phyloP scores from a whole-genome alignment of 176 grass and related monocot genomes.

The Tillandsia fasciculata region DNA sequence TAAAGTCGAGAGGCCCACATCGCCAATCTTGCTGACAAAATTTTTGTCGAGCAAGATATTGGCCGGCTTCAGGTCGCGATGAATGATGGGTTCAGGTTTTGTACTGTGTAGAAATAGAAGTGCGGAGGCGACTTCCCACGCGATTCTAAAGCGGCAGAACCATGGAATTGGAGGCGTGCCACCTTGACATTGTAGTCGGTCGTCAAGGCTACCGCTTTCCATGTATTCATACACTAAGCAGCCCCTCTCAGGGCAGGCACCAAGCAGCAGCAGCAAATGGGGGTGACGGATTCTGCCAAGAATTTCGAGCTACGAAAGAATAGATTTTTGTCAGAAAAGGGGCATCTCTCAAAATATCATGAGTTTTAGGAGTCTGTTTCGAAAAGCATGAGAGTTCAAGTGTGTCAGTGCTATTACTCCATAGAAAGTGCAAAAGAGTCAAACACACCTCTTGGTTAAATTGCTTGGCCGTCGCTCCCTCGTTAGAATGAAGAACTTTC shows the following conservation, averaged over 20 bases:
- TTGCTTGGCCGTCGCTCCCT: conserved; percentile 41
- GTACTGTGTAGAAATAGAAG: conserved; percentile 56
- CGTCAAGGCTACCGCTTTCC: conserved; percentile 91
- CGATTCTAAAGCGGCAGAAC: conserved; percentile 57
- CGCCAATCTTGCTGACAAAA: conserved; percentile 73
- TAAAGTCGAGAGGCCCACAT: conserved; percentile 69
- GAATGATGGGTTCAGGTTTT: conserved; percentile 71
- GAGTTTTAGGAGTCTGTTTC: no score
- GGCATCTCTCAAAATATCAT: no score
- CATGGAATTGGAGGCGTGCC: conserved; percentile 47
- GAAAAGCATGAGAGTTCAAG: no score
- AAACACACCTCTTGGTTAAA: conserved; percentile 75
- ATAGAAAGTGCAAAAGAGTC: neutral
- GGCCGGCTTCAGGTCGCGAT: conserved; percentile 87
- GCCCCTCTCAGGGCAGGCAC: conserved; percentile 62
- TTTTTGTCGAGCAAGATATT: conserved; percentile 75
- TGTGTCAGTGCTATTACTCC: no score
- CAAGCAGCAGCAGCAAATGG: conserved; percentile 67
- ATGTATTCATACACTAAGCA: conserved; percentile 96
- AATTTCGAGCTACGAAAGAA: conserved; percentile 57
- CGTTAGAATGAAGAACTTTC: conserved; percentile 61
- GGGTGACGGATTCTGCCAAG: conserved; percentile 58
- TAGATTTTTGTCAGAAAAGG: no score
- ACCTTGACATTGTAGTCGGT: conserved; percentile 50
- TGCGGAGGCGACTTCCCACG: conserved; percentile 50